phyloP scores from a whole-genome alignment of 2,329 filamentous ascomycete genomes.

The Lachnellula cervina region DNA sequence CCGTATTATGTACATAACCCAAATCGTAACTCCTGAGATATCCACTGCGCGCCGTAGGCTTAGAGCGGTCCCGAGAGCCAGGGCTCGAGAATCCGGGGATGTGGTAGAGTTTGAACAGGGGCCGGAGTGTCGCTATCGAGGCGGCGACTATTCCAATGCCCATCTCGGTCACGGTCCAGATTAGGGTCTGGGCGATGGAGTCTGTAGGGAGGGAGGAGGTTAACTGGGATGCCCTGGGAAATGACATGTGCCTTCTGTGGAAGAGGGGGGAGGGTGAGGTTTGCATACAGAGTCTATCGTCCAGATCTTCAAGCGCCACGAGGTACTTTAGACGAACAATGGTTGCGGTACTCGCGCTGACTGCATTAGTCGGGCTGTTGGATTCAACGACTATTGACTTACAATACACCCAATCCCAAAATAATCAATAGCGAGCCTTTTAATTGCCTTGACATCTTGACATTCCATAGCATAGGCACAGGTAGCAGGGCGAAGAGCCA shows the following conservation, averaged over 20 bases:
- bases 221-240: no score
- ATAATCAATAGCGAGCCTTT: slow-evolving; percentile 34
- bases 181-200: no score
- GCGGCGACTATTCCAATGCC: slow-evolving; percentile 39
- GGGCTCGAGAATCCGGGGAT: no score
- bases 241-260: no score
- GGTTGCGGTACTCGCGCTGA: neutral
- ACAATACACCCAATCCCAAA: slow-evolving; percentile 19
- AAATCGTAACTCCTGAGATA: no score
- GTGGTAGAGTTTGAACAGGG: slow-evolving; percentile 23
- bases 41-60: no score
- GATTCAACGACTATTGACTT: neutral
- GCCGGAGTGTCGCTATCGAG: slow-evolving; percentile 38
- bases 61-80: no score
- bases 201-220: no score
- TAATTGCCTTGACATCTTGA: slow-evolving; percentile 35
- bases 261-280: no score
- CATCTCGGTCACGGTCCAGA: slow-evolving; percentile 39
- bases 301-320: neutral
- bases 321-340: neutral
- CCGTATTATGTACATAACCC: no score
- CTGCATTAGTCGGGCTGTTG: neutral
- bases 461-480: slow-evolving; percentile 36
- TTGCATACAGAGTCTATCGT: slow-evolving; percentile 32
- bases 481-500: slow-evolving; percentile 42